Base-by-base conservation (phyloP, 2,329 filamentous ascomycete species). In the Xylariaceae sp. region DNA sequence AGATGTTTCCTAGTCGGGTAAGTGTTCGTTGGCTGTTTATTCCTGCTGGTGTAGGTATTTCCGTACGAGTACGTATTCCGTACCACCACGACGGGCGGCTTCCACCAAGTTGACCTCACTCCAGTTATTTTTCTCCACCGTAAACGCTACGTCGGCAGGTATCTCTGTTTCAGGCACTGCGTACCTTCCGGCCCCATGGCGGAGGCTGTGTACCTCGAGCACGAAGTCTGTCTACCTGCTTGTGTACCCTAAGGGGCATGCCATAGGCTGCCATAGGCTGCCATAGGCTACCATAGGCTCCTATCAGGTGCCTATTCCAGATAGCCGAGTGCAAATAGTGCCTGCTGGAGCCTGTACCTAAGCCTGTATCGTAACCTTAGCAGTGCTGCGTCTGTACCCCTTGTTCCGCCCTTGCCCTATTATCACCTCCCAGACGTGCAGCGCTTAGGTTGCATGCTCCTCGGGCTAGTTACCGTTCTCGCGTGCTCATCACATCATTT, bases 401-500 rank as follows among this genome's bases (percentile, higher is more conserved):
- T 45, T 53, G 13, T 17, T 34, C n/a, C 44, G n/a, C 50, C n/a
- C 37, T 45, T 53, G 13, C 37, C 37, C n/a, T 50, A 23, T 35
- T 53, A 55, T 57, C 50, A 53, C 49, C 39, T 49, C 61, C 56
- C 52, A 65, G 49, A 55, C 60, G 58, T 61, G 51, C 56, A 54
- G 51, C 59, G 53, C 60, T 59, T 59, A 45, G 44, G 49, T 55
- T 52, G 47, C 39, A 55, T 55, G 41, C 47, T 50, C 41, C 41
- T 45, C 41, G 41, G 41, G 41, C 41, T 45, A 45, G 41, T 45
- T 51, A 55, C 54, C 55, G 34, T 23, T 41, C 55, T 59, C 57
- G 57, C 41, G 50, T 62, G 58, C 55, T 64, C 49, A 60, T 68
- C 65, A 63, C 65, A 63, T 67, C 66, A 69, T 61, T 60, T 64